A percentile compares a stretch with the other conserved stretches of the same genome.
These are phyloP conservation scores for Solanum chacoense DNA, from an alignment of 305 asterid species.

Conservation along the genomic window DNA sequence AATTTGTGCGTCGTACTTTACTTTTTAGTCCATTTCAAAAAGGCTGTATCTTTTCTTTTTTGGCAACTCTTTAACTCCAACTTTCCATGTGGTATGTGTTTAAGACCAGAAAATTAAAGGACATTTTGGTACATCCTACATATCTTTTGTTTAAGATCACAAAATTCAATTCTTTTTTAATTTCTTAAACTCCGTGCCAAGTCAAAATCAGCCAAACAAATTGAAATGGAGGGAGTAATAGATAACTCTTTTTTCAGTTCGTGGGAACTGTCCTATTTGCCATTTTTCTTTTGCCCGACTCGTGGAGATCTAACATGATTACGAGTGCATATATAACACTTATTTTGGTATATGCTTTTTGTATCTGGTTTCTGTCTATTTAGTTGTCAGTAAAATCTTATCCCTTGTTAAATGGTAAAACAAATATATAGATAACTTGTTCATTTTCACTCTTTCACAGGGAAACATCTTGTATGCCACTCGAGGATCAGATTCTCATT, in stretches of 20 bases:
- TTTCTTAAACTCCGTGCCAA: not conserved
- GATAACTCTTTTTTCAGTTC: not conserved
- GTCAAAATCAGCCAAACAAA: not conserved
- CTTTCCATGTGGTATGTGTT: not conserved
- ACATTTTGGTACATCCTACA: not conserved
- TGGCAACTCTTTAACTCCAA: not conserved
- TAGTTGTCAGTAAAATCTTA: not conserved
- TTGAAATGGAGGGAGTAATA: not conserved
- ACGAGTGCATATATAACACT: not conserved
- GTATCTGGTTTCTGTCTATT: not conserved
- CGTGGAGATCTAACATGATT: not conserved
- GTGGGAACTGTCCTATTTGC: not conserved
- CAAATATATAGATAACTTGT: not conserved
- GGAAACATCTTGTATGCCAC: conserved; percentile 55
- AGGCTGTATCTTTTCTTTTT: not conserved
- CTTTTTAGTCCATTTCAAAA: not conserved
- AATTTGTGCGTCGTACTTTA: not conserved
- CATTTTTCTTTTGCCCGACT: not conserved
- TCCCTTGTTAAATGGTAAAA: not conserved
- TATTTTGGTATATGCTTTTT: not conserved
- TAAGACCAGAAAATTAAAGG: not conserved
- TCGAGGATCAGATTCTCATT: conserved; percentile 49
- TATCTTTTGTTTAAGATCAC: not conserved
- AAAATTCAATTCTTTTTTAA: not conserved
- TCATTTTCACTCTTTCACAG: conserved; percentile 24